phyloP scores from a whole-genome alignment of 2,329 filamentous ascomycete species.

The Sclerotinia glacialis region DNA sequence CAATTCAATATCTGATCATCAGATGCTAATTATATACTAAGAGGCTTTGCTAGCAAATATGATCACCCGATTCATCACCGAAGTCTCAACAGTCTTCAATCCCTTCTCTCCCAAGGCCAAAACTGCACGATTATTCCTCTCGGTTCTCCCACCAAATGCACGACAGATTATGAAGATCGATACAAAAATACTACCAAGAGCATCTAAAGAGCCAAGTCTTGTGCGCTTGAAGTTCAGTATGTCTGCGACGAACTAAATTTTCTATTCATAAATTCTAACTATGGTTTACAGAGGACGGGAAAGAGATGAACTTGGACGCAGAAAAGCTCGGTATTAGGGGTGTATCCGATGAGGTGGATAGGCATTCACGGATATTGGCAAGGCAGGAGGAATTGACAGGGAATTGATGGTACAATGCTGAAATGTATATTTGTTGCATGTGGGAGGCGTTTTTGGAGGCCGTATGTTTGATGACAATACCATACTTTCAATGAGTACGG shows the following conservation, averaged over 20 bases:
- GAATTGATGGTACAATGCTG: slow-evolving; percentile 28
- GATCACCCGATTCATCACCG: slow-evolving; percentile 84
- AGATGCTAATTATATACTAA: slow-evolving; percentile 1
- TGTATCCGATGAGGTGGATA: slow-evolving; percentile 82
- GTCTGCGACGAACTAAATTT: slow-evolving; percentile 28
- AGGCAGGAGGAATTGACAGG: slow-evolving; percentile 76
- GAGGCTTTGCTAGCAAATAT: slow-evolving; percentile 47
- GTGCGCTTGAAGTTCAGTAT: slow-evolving; percentile 84
- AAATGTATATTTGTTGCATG: slow-evolving; percentile 31
- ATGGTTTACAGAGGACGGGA: slow-evolving; percentile 73
- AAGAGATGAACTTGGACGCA: slow-evolving; percentile 79
- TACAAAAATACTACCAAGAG: slow-evolving; percentile 70
- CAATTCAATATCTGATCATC: neutral
- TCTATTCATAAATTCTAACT: slow-evolving; percentile 28
- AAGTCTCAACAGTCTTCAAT: slow-evolving; percentile 85
- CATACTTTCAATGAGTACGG: slow-evolving; percentile 1
- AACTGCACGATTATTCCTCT: slow-evolving; percentile 83
- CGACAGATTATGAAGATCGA: slow-evolving; percentile 74
- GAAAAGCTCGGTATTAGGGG: slow-evolving; percentile 81
- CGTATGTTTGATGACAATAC: slow-evolving; percentile 17
- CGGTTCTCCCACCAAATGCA: slow-evolving; percentile 76
- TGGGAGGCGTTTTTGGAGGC: slow-evolving; percentile 33
- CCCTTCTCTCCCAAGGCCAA: slow-evolving; percentile 79
- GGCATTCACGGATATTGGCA: slow-evolving; percentile 79
- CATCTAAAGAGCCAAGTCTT: slow-evolving; percentile 64